Conservation (phyloP, 768 basidiomycete genomes). For the Lactarius trivialis region DNA sequence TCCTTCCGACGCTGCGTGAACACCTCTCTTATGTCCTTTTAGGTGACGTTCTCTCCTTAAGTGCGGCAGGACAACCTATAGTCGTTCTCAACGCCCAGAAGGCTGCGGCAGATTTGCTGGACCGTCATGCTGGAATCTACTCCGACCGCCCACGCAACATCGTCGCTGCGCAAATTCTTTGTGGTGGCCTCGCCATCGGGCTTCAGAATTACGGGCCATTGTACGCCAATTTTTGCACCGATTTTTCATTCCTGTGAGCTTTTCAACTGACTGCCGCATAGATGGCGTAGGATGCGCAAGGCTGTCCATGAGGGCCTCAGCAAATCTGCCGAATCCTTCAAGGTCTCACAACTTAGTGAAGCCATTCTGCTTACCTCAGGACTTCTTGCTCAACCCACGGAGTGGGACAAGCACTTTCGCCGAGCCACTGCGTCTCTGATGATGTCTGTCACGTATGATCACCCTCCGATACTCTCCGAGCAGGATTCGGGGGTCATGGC, state of each 20-base stretch:
- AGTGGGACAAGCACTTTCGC: conserved; percentile 16
- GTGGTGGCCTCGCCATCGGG: conserved; percentile 14
- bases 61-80: conserved; percentile 18
- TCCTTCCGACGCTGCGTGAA: neutral
- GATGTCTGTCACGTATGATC: conserved; percentile 19
- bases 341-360: conserved; percentile 9
- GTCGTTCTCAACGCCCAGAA: conserved; percentile 26
- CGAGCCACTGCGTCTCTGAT: conserved; percentile 18
- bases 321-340: conserved; percentile 7
- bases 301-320: conserved; percentile 18
- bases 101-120: conserved; percentile 25
- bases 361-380: conserved; percentile 16
- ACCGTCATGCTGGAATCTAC: conserved; percentile 20
- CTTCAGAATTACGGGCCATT: conserved; percentile 14
- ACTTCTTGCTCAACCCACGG: conserved; percentile 9
- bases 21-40: neutral
- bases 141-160: conserved; percentile 21
- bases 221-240: conserved; percentile 8
- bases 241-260: neutral
- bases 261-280: neutral
- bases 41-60: conserved; percentile 23
- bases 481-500: conserved; percentile 10
- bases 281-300: conserved; percentile 20
- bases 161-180: conserved; percentile 15
- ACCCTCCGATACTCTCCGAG: conserved; percentile 13